Percentiles rank a stretch among this genome's conserved stretches.
These are phyloP conservation scores for Serendipita sp. DNA, from an alignment of 768 basidiomycete species.

Conservation along the genomic window DNA sequence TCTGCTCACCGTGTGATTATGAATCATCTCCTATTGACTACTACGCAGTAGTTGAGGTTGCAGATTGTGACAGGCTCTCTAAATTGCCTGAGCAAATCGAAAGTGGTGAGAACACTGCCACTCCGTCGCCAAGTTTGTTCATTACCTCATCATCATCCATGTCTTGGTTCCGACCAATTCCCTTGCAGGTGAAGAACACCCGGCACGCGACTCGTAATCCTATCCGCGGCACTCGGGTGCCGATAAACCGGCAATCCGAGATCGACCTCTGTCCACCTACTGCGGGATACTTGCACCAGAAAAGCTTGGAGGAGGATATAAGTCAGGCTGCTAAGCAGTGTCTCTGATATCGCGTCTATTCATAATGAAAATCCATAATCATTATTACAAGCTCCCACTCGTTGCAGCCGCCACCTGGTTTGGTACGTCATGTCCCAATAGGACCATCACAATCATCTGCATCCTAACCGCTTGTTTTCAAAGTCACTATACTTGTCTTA, in stretches of 20 bases:
- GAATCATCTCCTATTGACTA: too few species aligned
- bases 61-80: too few species aligned
- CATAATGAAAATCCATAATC: slow-evolving; percentile 1
- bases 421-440: slow-evolving; percentile 13
- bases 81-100: too few species aligned
- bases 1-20: too few species aligned
- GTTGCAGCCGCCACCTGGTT: slow-evolving; percentile 6
- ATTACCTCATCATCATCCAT: too few species aligned
- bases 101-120: too few species aligned
- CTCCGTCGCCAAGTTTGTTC: too few species aligned
- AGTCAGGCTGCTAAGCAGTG: not conserved
- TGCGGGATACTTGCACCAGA: not conserved
- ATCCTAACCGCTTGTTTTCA: not conserved
- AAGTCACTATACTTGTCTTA: slow-evolving; percentile 43
- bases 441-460: not conserved
- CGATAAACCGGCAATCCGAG: not conserved
- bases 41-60: too few species aligned
- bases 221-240: not conserved
- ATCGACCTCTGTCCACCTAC: not conserved
- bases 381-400: slow-evolving; percentile 6
- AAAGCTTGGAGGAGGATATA: not conserved
- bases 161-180: too few species aligned
- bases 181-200: too few species aligned
- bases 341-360: not conserved
- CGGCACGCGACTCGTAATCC: not conserved